phyloP scores from a whole-genome alignment of 1,284 basidiomycete genomes.

The Cutaneotrichosporon curvatum region DNA sequence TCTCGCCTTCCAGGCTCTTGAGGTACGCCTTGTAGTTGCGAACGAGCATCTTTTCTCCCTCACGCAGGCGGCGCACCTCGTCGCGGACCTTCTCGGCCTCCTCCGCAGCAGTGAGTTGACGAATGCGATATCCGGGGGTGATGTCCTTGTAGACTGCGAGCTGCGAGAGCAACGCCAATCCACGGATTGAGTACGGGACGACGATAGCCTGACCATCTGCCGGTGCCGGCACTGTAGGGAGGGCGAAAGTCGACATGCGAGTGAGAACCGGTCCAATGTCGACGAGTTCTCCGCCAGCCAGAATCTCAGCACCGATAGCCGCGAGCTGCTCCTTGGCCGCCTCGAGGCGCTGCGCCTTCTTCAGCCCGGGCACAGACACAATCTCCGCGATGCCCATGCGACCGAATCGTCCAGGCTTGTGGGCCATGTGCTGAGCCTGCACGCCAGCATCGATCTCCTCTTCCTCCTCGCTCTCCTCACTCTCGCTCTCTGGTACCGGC shows the following conservation, averaged over 20 bases:
- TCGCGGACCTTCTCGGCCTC: constrained; percentile 90
- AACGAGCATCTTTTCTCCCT: constrained; percentile 96
- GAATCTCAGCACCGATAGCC: constrained; percentile 76
- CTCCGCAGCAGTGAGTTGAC: constrained; percentile 80
- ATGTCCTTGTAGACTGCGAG: constrained; percentile 94
- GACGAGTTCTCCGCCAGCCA: constrained; percentile 57
- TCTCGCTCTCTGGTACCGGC: constrained; percentile 45
- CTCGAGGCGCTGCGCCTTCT: constrained; percentile 62
- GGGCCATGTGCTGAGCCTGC: constrained; percentile 37
- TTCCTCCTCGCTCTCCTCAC: constrained; percentile 45
- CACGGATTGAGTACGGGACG: constrained; percentile 78
- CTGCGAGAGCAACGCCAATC: constrained; percentile 81
- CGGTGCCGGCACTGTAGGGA: constrained; percentile 60
- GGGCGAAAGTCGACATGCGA: constrained; percentile 76
- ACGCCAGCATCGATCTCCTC: constrained; percentile 50
- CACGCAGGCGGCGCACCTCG: constrained; percentile 79
- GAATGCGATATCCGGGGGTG: constrained; percentile 78
- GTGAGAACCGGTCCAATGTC: constrained; percentile 65
- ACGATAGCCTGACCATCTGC: constrained; percentile 47
- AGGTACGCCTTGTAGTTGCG: constrained; percentile 82
- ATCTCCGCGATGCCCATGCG: constrained; percentile 71
- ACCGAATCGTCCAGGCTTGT: constrained; percentile 57
- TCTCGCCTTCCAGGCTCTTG: constrained; percentile 71
- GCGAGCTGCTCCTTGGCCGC: constrained; percentile 86
- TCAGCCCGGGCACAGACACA: constrained; percentile 51